Percentiles rank a stretch among this genome's conserved stretches.
These are phyloP conservation scores for Xylaria sp. DNA, from an alignment of 2,329 filamentous ascomycete species.

Conservation along the genomic window DNA sequence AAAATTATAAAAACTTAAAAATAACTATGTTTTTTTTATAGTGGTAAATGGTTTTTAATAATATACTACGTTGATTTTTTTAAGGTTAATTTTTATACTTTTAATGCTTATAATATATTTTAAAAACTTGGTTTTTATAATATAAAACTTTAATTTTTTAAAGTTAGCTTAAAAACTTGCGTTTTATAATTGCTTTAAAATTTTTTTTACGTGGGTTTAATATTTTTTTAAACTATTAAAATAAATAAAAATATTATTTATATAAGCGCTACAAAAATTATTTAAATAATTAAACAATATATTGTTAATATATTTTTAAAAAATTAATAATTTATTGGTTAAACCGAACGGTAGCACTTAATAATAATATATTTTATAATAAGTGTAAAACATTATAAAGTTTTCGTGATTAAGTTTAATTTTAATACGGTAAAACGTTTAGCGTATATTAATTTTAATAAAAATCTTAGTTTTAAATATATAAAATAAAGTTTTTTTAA, in stretches of 20 bases:
- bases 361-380: not conserved
- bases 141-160: too few relatives aligned
- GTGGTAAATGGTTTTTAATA: not conserved
- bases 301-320: constrained; percentile 3
- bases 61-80: not conserved
- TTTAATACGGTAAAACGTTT: too few relatives aligned
- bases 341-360: not conserved
- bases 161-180: too few relatives aligned
- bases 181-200: too few relatives aligned
- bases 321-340: not conserved
- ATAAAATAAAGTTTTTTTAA: too few relatives aligned
- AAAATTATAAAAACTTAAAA: constrained; percentile 4
- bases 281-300: not conserved
- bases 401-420: too few relatives aligned
- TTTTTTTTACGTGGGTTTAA: too few relatives aligned
- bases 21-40: not conserved
- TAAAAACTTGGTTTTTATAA: too few relatives aligned
- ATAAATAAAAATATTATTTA: constrained; percentile 8
- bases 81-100: not conserved
- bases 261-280: not conserved
- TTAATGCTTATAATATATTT: not conserved
- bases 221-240: too few relatives aligned
- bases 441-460: too few relatives aligned
- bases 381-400: too few relatives aligned
- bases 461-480: too few relatives aligned